Percentiles rank a stretch among this genome's conserved stretches.
Evolutionary conservation across 148 eudicot species (phyloP).

Genomic region (Mesembryanthemum crystallinum): DNA sequence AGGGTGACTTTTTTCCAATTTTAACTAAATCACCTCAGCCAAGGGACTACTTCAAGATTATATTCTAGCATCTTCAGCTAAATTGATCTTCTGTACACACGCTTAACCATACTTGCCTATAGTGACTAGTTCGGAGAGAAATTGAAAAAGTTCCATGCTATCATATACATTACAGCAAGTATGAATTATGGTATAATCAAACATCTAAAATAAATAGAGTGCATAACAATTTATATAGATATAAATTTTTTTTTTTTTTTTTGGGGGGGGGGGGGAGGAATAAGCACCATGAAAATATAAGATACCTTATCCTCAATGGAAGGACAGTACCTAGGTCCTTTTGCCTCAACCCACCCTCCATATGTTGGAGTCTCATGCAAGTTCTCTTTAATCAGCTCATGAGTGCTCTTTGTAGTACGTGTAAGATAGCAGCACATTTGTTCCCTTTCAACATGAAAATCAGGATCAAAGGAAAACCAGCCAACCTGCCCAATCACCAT

Average conservation of each 20-base stretch:
- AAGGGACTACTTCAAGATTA: no score
- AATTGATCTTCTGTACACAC: background rate
- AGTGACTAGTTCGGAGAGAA: background rate
- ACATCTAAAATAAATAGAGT: background rate
- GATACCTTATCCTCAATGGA: conserved; percentile 98
- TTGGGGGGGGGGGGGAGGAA: background rate
- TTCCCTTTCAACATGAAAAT: conserved; percentile 72
- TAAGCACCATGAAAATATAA: background rate
- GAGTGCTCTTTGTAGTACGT: conserved; percentile 89
- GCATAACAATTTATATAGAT: background rate
- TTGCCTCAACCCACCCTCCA: conserved; percentile 99
- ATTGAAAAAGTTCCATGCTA: background rate
- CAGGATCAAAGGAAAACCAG: conserved; percentile 98
- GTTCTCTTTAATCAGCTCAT: conserved; percentile 81
- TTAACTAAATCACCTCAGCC: no score
- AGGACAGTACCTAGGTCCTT: conserved; percentile 99
- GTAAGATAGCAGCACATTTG: conserved; percentile 99
- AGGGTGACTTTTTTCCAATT: no score
- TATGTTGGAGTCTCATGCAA: conserved; percentile 99
- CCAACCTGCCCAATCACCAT: conserved; percentile 59
- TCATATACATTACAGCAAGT: background rate
- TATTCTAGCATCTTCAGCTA: background rate
- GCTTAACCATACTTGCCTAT: background rate
- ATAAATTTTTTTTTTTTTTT: background rate
- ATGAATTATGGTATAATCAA: background rate